Base-by-base conservation (phyloP, 805 yeast genomes). In the Wickerhamiella australiensis region DNA sequence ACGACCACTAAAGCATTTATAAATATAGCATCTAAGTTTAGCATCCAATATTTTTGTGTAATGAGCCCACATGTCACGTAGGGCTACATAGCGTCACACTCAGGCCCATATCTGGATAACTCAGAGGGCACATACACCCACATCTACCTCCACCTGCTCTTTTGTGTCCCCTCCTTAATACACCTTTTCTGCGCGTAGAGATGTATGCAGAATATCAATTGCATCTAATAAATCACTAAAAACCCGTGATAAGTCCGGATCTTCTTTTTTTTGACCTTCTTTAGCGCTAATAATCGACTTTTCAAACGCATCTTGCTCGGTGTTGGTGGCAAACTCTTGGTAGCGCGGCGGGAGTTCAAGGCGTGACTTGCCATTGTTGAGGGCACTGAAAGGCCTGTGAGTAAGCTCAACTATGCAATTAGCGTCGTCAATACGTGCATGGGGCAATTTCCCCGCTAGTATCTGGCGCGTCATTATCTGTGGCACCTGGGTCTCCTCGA, bases 381-480 rank as follows among this genome's bases (percentile, higher is more conserved):
- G 27, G 27, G 21, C 35, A 31, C 46, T 53, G 56, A 61, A 54
- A 67, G 57, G 54, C 64, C 85, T 15, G 13, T 21, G 29, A 21
- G 3, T 36, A 11, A 37, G 22, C 17, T 31, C n/a, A 3, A 47
- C 22, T 3, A 41, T 35, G 9, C 46, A 50, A 6, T 31, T 35
- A 25, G 54, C 56, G 22, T 55, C 54, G 47, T 65, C 61, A n/a
- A 65, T 53, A 43, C 59, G 51, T n/a, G 64, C 62, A 21, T 50
- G 29, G 3, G 55, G 51, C 21, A 65, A 50, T 35, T 57, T 51
- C 22, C 55, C 56, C 45, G 63, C 65, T 15, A 64, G 52, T 40
- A 64, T 61, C 37, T 64, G 57, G 48, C 49, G 52, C 5, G 51
- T 52, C 7, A 62, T 40, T 5, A 63, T 46, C 13, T 54, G 50